Base-by-base conservation (phyloP, 2,329 filamentous ascomycete genomes). In the Gaeumannomyces tritici region DNA sequence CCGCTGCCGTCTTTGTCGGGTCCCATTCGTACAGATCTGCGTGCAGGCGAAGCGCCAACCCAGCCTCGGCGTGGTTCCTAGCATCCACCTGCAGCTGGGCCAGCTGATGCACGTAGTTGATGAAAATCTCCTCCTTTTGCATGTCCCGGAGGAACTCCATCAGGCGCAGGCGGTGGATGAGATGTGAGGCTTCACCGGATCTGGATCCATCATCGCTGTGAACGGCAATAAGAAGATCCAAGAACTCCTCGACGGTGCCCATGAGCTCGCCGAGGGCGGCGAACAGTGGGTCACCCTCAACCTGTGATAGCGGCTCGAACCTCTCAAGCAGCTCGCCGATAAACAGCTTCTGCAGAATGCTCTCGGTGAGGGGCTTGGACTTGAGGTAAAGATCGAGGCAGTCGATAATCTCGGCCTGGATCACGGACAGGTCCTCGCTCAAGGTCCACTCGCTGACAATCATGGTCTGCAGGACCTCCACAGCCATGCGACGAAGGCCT, bases 91-190 rank as follows among this genome's bases (percentile, higher is more conserved):
- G 93, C 15, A 95, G 79, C 54, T 86, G 79, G 2, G 92, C 90
- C 26, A 98, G 82, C 73, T 97, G 92, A 71, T 98, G 93, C 18
- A 98, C 93, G 70, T 98, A 97, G 66, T 92, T 89, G 66, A 96
- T 89, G 73, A 96, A 98, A 63, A 97, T 96, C 70, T 97, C 93
- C 72, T 96, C 92, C 71, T 96, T 96, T 67, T 96, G 90, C 89
- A 97, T 96, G 71, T 97, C 92, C 67, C 92, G 89, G 68, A 98
- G 82, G 75, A 97, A 98, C 68, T 97, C 91, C 93, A 98, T 97
- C 29, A 98, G 79, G 62, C 91, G 86, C 61, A 98, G 78, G 0
- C 91, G 91, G 73, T 97, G 92, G 74, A 96, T 90, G 66, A 96
- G 89, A 64, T 90, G 86, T 9, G 89, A 89, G 1, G 90, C 87